Evolutionary conservation across 2,329 filamentous ascomycete species (phyloP).

Genomic region (Emericellopsis atlantica): DNA sequence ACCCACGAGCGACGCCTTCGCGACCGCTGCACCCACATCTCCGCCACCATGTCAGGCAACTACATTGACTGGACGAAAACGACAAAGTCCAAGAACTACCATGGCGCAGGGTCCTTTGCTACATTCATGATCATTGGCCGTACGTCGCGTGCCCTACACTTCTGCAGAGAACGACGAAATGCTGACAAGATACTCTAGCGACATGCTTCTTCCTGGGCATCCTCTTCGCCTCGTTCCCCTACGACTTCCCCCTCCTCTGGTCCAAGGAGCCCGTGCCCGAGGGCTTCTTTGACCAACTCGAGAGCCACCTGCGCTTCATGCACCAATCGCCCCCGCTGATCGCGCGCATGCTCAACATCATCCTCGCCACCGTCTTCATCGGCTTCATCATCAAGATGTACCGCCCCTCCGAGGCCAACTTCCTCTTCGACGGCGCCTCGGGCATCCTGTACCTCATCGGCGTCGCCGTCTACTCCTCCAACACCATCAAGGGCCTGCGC

Average conservation of each 20-base stretch:
- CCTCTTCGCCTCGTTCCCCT: constrained; percentile 91
- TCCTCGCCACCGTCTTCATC: constrained; percentile 73
- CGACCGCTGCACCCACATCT: no score
- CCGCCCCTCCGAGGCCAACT: constrained; percentile 84
- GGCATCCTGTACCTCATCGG: constrained; percentile 76
- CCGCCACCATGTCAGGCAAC: no score
- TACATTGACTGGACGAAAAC: constrained; percentile 27
- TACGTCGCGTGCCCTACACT: constrained; percentile 35
- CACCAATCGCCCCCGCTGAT: constrained; percentile 88
- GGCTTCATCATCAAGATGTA: constrained; percentile 94
- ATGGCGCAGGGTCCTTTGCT: constrained; percentile 64
- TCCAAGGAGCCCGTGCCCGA: constrained; percentile 51
- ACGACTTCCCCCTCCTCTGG: constrained; percentile 86
- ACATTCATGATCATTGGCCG: constrained; percentile 95
- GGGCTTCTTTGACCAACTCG: constrained; percentile 71
- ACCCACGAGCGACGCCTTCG: no score
- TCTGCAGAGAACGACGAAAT: constrained; percentile 1
- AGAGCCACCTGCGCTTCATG: constrained; percentile 81
- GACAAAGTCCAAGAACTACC: constrained; percentile 43
- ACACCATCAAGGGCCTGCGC: constrained; percentile 89
- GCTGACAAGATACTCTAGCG: constrained; percentile 30
- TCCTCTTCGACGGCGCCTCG: constrained; percentile 82
- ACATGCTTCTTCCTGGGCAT: constrained; percentile 97
- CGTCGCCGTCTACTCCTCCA: constrained; percentile 85
- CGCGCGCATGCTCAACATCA: constrained; percentile 85